Percentiles rank a stretch among this genome's conserved stretches.
These are phyloP conservation scores for Naganishia kalamii DNA, from an alignment of 768 basidiomycete species.

Conservation along the genomic window DNA sequence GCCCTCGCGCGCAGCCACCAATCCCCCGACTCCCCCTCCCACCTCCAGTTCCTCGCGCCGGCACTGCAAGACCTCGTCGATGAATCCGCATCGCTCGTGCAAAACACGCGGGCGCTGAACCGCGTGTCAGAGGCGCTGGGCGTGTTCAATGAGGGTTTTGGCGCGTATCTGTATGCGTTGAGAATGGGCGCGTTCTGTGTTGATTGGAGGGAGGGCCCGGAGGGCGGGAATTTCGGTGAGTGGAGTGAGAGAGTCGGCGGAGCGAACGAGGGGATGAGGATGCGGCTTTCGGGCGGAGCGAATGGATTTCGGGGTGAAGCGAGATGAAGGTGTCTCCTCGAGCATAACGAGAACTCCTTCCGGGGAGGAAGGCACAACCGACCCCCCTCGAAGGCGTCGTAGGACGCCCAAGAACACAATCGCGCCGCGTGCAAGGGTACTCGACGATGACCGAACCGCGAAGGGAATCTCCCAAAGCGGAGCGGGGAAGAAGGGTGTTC, in stretches of 20 bases:
- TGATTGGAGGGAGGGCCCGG: constrained; percentile 76
- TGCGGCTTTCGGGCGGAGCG: background rate
- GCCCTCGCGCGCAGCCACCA: constrained; percentile 67
- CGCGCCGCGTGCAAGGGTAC: too few species aligned
- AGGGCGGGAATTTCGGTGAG: constrained; percentile 31
- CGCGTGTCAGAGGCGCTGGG: constrained; percentile 67
- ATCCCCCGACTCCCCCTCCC: constrained; percentile 65
- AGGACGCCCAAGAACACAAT: too few species aligned
- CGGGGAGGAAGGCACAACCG: background rate
- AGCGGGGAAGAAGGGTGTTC: too few species aligned
- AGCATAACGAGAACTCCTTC: constrained; percentile 13
- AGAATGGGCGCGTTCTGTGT: constrained; percentile 92
- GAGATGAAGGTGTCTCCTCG: background rate
- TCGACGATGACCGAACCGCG: too few species aligned
- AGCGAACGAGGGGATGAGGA: background rate
- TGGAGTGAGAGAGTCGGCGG: background rate
- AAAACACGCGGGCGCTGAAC: constrained; percentile 66
- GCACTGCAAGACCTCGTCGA: constrained; percentile 79
- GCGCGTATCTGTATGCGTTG: constrained; percentile 83
- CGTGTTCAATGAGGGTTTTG: constrained; percentile 87
- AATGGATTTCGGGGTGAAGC: background rate
- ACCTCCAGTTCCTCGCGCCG: constrained; percentile 76
- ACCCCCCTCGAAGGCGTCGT: background rate
- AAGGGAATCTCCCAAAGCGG: too few species aligned
- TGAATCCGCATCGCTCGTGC: constrained; percentile 72